Base-by-base conservation (phyloP, 2,329 filamentous ascomycete species). In the Claviceps sp. region DNA sequence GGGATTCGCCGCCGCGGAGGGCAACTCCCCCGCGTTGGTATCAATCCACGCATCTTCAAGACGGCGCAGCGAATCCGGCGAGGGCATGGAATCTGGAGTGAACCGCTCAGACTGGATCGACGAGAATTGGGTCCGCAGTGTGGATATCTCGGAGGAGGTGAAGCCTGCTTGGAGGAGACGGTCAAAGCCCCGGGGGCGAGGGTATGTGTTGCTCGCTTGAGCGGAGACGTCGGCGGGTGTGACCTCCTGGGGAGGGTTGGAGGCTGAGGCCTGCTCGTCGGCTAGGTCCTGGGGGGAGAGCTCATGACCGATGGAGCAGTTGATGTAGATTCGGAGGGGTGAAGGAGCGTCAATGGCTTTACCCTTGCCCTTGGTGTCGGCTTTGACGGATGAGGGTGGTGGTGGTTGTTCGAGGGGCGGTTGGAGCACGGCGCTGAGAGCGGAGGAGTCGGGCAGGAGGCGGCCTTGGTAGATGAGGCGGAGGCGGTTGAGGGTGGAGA, bases 1-100 rank as follows among this genome's bases (percentile, higher is more conserved):
- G 1, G 65, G 59, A 20, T 53, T 34, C 3, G n/a, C 71, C 62
- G 56, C 65, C 57, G 45, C 64, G 60, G 67, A 65, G 50, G 69
- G 68, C 54, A 72, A 61, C 22, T 63, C 68, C 38, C 67, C 66
- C 22, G 65, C 70, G 38, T 81, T 82, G 52, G 79, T 79, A 60
- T 97, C 91, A 56, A 97, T 85, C 91, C 91, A 97, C 11, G 82
- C 74, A 62, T 97, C 91, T 66, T 97, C 91, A 63, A 96, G 77
- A 22, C 78, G 74, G 14, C 88, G 81, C 60, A 96, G 72, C 30
- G 84, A 79, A 55, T 85, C 77, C 0, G 87, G 85, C 11, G 80
- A 83, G 1, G 91, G 91, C 84, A 95, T 88, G 0, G 86, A 86
- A 64, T 95, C 90, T 0, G 88, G 88, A 1, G 89, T 94, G 64